A percentile compares a stretch with the other conserved stretches of the same genome.
phyloP scores from a whole-genome alignment of 139 green algal genomes.

The Tetraselmis striata region DNA sequence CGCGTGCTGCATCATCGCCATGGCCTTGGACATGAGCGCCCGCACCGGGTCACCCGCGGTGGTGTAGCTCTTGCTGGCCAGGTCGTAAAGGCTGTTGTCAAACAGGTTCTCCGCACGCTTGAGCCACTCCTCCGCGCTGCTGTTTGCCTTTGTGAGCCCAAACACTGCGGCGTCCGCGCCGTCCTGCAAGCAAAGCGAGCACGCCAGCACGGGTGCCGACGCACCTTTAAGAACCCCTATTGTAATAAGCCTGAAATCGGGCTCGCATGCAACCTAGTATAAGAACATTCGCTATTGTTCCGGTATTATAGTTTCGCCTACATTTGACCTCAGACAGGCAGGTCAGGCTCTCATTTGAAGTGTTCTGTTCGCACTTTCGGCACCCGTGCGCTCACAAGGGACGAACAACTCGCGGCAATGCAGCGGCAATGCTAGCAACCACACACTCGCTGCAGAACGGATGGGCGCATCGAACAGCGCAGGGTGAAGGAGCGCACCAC shows the following conservation, averaged over 20 bases:
- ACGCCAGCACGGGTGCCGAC: too few relatives aligned
- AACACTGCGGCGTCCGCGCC: constrained; percentile 21
- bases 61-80: constrained; percentile 9
- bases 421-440: not conserved
- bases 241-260: too few relatives aligned
- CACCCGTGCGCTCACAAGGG: not conserved
- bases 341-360: too few relatives aligned
- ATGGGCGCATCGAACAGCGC: not conserved
- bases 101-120: constrained; percentile 25
- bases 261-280: too few relatives aligned
- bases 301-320: too few relatives aligned
- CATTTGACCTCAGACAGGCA: too few relatives aligned
- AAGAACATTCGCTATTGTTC: too few relatives aligned
- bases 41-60: constrained; percentile 14
- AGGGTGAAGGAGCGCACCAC: constrained; percentile 8
- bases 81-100: constrained; percentile 15
- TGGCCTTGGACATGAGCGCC: not conserved
- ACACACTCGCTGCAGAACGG: not conserved
- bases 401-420: not conserved
- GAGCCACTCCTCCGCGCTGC: constrained; percentile 26
- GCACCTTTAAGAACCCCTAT: too few relatives aligned
- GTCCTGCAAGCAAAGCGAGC: not conserved
- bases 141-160: constrained; percentile 16
- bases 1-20: not conserved
- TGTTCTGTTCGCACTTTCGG: not conserved